Evolutionary conservation across 495 filamentous ascomycete species (phyloP).

Genomic region (Hypoxylon subgilvum): DNA sequence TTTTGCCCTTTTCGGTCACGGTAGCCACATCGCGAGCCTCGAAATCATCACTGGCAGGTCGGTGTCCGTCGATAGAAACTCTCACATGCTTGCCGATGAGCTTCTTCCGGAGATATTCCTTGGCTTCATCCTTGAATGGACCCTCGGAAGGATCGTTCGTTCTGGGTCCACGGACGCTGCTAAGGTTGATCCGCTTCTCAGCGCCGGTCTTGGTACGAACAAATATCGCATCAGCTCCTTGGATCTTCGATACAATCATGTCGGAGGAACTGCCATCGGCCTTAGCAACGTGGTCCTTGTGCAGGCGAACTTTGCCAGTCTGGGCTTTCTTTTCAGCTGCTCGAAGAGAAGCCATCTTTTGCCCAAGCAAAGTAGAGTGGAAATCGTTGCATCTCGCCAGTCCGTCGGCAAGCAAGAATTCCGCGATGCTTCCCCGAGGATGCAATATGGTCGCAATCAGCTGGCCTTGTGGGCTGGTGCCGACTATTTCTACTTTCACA

Average conservation of each 20-base stretch:
- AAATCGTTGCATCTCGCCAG: constrained; percentile 91
- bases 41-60: constrained; percentile 85
- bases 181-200: constrained; percentile 90
- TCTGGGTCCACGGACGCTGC: constrained; percentile 90
- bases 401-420: constrained; percentile 83
- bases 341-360: constrained; percentile 82
- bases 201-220: constrained; percentile 79
- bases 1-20: constrained; percentile 80
- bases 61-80: constrained; percentile 85
- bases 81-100: constrained; percentile 94
- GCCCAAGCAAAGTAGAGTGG: constrained; percentile 86
- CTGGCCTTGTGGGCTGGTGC: constrained; percentile 84
- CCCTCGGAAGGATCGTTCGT: constrained; percentile 62
- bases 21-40: constrained; percentile 95
- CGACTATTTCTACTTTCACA: constrained; percentile 79
- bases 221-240: constrained; percentile 88
- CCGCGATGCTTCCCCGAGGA: constrained; percentile 88
- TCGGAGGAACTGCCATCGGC: constrained; percentile 66
- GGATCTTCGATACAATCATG: constrained; percentile 79
- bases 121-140: constrained; percentile 88
- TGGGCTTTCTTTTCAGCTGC: constrained; percentile 88
- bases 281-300: constrained; percentile 75
- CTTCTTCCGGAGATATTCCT: constrained; percentile 92
- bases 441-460: constrained; percentile 82
- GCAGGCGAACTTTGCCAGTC: constrained; percentile 71